Conservation (phyloP, 2,329 filamentous ascomycete genomes). For the Corynespora cassiicola region DNA sequence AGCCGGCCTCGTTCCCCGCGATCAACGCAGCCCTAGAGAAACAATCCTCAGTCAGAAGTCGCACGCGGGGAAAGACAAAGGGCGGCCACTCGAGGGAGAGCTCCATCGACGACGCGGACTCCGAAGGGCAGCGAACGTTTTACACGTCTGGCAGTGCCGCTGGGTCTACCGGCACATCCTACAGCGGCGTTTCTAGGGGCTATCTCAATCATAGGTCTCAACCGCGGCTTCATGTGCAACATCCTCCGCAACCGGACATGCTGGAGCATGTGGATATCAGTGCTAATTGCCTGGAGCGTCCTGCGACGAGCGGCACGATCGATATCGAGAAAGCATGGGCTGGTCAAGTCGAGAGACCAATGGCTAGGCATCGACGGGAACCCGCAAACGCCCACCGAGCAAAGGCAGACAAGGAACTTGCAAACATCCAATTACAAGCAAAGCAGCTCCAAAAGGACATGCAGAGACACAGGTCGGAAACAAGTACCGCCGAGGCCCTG, state of each 20-base stretch:
- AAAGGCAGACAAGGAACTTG: slow-evolving; percentile 24
- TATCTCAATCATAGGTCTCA: no score
- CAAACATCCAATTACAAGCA: slow-evolving; percentile 24
- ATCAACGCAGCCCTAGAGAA: slow-evolving; percentile 28
- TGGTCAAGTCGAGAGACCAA: slow-evolving; percentile 19
- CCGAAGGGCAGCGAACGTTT: slow-evolving; percentile 28
- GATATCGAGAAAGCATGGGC: slow-evolving; percentile 26
- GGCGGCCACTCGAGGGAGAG: slow-evolving; percentile 22
- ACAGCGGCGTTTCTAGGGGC: slow-evolving; percentile 19
- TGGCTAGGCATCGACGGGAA: slow-evolving; percentile 17
- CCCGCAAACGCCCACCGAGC: slow-evolving; percentile 17
- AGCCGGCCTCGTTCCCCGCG: slow-evolving; percentile 30
- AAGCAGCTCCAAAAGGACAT: slow-evolving; percentile 20
- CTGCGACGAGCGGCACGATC: slow-evolving; percentile 18
- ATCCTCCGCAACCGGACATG: no score
- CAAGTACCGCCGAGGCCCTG: slow-evolving; percentile 5
- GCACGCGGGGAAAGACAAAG: no score
- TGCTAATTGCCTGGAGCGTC: slow-evolving; percentile 17
- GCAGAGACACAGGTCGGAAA: slow-evolving; percentile 14
- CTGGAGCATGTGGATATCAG: slow-evolving; percentile 4
- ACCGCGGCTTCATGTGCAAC: no score
- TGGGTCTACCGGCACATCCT: slow-evolving; percentile 26
- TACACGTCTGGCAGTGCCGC: slow-evolving; percentile 29
- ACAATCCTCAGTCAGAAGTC: slow-evolving; percentile 15
- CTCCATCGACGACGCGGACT: slow-evolving; percentile 28